These are phyloP conservation scores for Podospora sp. DNA, from an alignment of 495 filamentous ascomycete genomes.

Conservation along the genomic window DNA sequence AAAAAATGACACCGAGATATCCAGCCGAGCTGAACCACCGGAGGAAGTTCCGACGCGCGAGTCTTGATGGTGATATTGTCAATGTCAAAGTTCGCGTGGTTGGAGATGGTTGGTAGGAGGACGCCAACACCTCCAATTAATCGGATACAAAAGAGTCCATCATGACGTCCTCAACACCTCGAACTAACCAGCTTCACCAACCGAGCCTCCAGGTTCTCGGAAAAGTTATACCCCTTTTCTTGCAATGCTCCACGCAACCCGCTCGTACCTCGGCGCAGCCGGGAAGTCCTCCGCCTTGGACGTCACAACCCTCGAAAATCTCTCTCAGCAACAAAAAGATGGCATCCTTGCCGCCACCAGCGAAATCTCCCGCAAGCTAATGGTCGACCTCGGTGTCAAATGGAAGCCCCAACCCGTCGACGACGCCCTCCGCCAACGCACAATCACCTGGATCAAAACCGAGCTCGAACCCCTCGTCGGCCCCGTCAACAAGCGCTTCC, in stretches of 20 bases:
- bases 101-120: too few relatives aligned
- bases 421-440: conserved; percentile 6
- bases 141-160: too few relatives aligned
- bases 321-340: conserved; percentile 7
- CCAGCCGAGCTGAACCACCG: too few relatives aligned
- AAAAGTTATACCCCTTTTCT: too few relatives aligned
- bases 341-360: conserved; percentile 14
- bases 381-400: conserved; percentile 20
- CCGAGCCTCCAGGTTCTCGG: too few relatives aligned
- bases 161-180: too few relatives aligned
- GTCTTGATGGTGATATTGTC: too few relatives aligned
- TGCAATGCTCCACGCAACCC: conserved; percentile 8
- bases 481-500: conserved; percentile 18
- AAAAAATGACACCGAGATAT: too few relatives aligned
- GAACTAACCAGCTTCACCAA: too few relatives aligned
- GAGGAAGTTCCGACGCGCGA: too few relatives aligned
- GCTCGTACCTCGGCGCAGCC: background rate
- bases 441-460: conserved; percentile 19
- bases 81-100: too few relatives aligned
- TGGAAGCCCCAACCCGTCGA: conserved; percentile 23
- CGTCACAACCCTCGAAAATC: conserved; percentile 12
- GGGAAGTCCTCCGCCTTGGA: conserved; percentile 16
- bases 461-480: conserved; percentile 15
- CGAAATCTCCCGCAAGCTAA: conserved; percentile 22
- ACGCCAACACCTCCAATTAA: too few relatives aligned